Conservation (phyloP, 1,284 basidiomycete genomes). For the Inonotus obliquus region DNA sequence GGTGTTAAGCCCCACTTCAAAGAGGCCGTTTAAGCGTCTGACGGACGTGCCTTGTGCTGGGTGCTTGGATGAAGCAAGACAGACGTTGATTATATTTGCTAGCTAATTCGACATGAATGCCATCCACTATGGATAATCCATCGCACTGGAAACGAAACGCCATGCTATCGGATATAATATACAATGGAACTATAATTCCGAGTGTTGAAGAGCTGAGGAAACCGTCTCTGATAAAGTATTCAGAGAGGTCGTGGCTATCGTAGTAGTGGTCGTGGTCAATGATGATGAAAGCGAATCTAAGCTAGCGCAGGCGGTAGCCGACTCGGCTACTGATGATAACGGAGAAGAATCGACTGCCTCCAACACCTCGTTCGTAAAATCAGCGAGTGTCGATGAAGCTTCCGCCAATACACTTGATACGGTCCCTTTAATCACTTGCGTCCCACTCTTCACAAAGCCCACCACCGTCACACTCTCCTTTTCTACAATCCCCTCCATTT, state of each 20-base stretch:
- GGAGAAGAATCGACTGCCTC: neutral
- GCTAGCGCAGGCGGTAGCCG: too few species aligned
- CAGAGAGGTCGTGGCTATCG: neutral
- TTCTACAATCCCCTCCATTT: neutral
- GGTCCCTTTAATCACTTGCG: neutral
- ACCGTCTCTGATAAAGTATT: neutral
- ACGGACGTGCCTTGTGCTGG: neutral
- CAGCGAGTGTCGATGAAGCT: neutral
- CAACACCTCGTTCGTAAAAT: neutral
- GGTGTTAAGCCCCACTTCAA: conserved; percentile 19
- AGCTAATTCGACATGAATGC: neutral
- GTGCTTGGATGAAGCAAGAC: neutral
- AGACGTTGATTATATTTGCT: neutral
- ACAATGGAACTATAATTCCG: neutral
- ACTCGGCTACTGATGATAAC: too few species aligned
- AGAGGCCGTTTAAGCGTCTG: neutral
- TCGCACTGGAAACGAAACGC: neutral
- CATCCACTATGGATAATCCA: neutral
- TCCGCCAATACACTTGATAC: neutral
- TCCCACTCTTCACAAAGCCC: neutral
- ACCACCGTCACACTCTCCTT: neutral
- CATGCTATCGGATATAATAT: too few species aligned
- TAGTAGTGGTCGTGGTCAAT: neutral
- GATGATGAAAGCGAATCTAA: neutral
- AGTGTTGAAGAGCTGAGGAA: neutral